Evolutionary conservation across 495 filamentous ascomycete genomes (phyloP), one percentile per base, ranked within the genome.

Genomic region (Patellaria atrata): DNA sequence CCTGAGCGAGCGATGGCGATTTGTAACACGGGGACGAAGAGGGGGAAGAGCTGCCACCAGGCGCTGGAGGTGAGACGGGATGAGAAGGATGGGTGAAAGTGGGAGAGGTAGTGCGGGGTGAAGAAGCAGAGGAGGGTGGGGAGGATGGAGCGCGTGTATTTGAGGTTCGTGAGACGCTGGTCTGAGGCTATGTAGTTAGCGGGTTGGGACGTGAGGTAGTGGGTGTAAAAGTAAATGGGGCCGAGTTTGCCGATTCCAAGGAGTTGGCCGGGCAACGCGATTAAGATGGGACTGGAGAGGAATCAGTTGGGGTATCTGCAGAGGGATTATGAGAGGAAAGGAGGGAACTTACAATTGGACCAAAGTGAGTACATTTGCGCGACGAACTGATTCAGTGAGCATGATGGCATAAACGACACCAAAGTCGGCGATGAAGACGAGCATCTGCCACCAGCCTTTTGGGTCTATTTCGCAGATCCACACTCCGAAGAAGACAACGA

Each of bases 201-300:
- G 4, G 42, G 32, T 3, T 55, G 52, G 14, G 43, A 40, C 17
- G 28, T 40, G 6, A 57, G 37, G 27, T 50, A 55, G 21, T 57
- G 51, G 13, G 54, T 30, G 21, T 53, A 50, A 38, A 49, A 61
- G 44, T 60, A 63, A 2, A 63, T 33, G 7, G 62, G 61, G 13
- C 47, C 52, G 20, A 62, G 41, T 7, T 54, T 28, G 14, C 45
- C 59, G 13, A 56, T 51, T 19, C 57, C 56, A 11, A 43, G 33
- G 11, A 46, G 36, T 37, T 63, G 60, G 41, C 51, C 56, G 20
- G 50, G 18, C 12, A 59, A 20, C 0, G 40, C 45, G 31, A 58
- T 46, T 10, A 57, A 27, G 9, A 42, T 43, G 13, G 52, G 44
- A 8, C n/a, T n/a, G n/a, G n/a, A n/a, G n/a, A n/a, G n/a, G n/a